Evolutionary conservation across 176 grass and related monocot genomes (phyloP).

Genomic region (Zoysia pacifica): DNA sequence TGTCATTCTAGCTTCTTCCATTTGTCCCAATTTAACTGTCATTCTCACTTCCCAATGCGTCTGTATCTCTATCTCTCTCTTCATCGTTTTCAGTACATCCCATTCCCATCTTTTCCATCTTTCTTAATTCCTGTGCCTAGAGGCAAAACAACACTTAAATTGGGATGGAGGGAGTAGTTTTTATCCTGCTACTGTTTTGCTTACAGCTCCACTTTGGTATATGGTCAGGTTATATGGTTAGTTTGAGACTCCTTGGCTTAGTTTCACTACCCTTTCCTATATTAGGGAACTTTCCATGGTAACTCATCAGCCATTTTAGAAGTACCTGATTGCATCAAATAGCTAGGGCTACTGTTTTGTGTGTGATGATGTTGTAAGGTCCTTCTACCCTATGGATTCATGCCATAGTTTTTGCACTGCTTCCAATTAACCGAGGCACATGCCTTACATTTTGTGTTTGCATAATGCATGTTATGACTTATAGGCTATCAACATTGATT

Average conservation of each 20-base stretch:
- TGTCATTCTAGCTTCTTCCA: not conserved
- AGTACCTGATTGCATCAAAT: not conserved
- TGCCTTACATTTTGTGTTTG: not conserved
- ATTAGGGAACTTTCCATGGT: not conserved
- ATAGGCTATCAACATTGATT: not conserved
- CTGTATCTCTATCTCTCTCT: too few relatives aligned
- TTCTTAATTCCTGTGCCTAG: too few relatives aligned
- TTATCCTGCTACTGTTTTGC: too few relatives aligned
- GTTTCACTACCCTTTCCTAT: not conserved
- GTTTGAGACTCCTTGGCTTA: too few relatives aligned
- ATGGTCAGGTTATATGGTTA: too few relatives aligned
- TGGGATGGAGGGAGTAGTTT: too few relatives aligned
- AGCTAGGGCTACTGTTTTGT: not conserved
- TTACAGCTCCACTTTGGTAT: too few relatives aligned
- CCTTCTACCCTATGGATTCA: not conserved
- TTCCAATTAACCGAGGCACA: not conserved
- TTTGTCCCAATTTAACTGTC: too few relatives aligned
- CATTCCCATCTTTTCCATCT: too few relatives aligned
- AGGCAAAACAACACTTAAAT: too few relatives aligned
- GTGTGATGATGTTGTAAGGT: not conserved
- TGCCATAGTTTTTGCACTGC: not conserved
- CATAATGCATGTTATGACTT: not conserved
- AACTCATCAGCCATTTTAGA: not conserved
- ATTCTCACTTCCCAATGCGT: too few relatives aligned
- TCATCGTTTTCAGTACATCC: too few relatives aligned